Evolutionary conservation across 2,329 filamentous ascomycete species (phyloP), one percentile per base, ranked within the genome.

Genomic region (Hypomyces perniciosus): DNA sequence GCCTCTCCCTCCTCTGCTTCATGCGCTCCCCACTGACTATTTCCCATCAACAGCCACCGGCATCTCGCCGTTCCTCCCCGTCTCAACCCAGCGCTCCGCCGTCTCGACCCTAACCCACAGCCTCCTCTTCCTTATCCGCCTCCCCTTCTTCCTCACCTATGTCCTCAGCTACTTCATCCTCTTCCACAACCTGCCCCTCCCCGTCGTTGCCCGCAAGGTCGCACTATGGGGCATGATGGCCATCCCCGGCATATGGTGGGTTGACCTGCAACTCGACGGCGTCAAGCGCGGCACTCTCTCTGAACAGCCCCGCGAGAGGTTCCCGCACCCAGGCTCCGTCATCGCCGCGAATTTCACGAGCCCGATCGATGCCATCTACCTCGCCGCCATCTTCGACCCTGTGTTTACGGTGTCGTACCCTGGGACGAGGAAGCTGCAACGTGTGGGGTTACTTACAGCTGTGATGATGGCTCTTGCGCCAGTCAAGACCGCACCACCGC

Each of bases 181-280:
- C 54, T 78, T 97, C 48, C 88, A 92, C 72, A 88, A 85, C 78
- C 79, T 96, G 10, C 90, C 90, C 0, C 65, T 82, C 20, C 79
- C 79, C 10, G 69, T 73, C 31, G 67, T 76, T 52, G 63, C 84
- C 40, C 90, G 90, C 63, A 97, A 97, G 71, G 82, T 88, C 9
- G 82, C 90, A 44, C 73, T 97, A 48, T 97, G 93, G 92, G 80
- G 83, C 54, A 80, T 97, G 57, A 80, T 99, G 59, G 86, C 84
- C 35, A 86, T 95, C 53, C 90, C 91, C 0, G 92, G 93, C 29
- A 88, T 99, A 52, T 97, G 91, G 90, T 97, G 92, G 92, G 85
- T 96, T 51, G 93, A 99, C 69, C 75, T 99, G n/a, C 92, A 96
- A 68, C 89, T 99, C 58, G 93, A 99, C 67, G 92, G 92, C 52